Conservation (phyloP, 164 flowering plant genomes). For the Santalum album region DNA sequence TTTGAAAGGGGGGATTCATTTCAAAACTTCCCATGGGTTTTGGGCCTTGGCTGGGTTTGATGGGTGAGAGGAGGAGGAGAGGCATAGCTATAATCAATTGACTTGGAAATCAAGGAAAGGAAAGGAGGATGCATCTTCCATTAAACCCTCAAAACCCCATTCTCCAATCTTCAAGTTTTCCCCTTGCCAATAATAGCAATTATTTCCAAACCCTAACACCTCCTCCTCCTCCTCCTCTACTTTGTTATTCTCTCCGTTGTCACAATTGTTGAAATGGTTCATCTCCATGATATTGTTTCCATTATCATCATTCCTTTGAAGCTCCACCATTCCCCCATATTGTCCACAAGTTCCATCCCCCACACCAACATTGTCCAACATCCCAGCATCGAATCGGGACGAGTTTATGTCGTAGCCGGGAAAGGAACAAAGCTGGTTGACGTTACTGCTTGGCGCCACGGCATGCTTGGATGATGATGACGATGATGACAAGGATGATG, state of each 20-base stretch:
- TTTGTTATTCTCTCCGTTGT: slow-evolving; percentile 10
- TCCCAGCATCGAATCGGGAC: too few relatives aligned
- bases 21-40: too few relatives aligned
- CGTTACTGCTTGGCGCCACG: slow-evolving; percentile 1
- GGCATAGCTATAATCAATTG: slow-evolving; percentile 7
- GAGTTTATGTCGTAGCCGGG: too few relatives aligned
- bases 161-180: slow-evolving; percentile 36
- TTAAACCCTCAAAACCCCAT: slow-evolving; percentile 44
- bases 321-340: slow-evolving; percentile 16
- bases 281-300: slow-evolving; percentile 8
- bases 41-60: too few relatives aligned
- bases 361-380: slow-evolving; percentile 7
- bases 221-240: slow-evolving; percentile 14
- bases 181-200: slow-evolving; percentile 15
- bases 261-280: slow-evolving; percentile 14
- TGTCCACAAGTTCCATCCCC: slow-evolving; percentile 8
- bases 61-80: too few relatives aligned
- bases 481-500: slow-evolving; percentile 6
- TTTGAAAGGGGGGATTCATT: too few relatives aligned
- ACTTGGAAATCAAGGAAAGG: slow-evolving; percentile 42
- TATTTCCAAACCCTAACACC: slow-evolving; percentile 28
- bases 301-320: slow-evolving; percentile 8
- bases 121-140: slow-evolving; percentile 37
- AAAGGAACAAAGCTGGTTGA: slow-evolving; percentile 16
- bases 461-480: slow-evolving; percentile 13